Evolutionary conservation across 73 alveolate genomes (phyloP).

Genomic region (Paramecium octaurelia): DNA sequence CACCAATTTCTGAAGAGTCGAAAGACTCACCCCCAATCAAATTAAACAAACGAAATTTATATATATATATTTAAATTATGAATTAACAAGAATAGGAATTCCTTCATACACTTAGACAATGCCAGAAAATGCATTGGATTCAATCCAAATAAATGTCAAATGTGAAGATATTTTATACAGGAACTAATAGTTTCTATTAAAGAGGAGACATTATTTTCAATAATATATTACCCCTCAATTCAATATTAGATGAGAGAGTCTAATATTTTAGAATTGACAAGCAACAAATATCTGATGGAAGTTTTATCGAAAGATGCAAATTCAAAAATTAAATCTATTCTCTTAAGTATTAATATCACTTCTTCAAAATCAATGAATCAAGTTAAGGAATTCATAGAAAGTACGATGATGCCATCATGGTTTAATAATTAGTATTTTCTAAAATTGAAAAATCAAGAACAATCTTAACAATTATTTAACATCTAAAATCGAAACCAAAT

Average conservation of each 20-base stretch:
- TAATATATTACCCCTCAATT: not conserved
- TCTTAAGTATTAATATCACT: not conserved
- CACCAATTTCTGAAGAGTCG: constrained; percentile 59
- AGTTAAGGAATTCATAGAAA: not conserved
- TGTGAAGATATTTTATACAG: not conserved
- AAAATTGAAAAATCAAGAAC: not conserved
- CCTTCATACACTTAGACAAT: not conserved
- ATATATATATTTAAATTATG: not conserved
- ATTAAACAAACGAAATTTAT: constrained; percentile 25
- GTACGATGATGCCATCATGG: not conserved
- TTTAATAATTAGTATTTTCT: not conserved
- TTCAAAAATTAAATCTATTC: not conserved
- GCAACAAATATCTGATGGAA: not conserved
- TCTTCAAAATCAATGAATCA: not conserved
- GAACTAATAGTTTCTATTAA: not conserved
- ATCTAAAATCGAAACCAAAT: not conserved
- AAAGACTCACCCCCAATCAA: constrained; percentile 30
- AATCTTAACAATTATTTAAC: not conserved
- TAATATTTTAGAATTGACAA: not conserved
- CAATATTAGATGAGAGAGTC: not conserved
- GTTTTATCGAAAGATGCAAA: not conserved
- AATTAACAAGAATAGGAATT: not conserved
- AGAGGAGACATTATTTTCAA: not conserved
- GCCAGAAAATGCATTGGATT: not conserved
- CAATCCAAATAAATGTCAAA: not conserved